phyloP scores from a whole-genome alignment of 2,329 filamentous ascomycete genomes.

The Colletotrichum eremochloae region DNA sequence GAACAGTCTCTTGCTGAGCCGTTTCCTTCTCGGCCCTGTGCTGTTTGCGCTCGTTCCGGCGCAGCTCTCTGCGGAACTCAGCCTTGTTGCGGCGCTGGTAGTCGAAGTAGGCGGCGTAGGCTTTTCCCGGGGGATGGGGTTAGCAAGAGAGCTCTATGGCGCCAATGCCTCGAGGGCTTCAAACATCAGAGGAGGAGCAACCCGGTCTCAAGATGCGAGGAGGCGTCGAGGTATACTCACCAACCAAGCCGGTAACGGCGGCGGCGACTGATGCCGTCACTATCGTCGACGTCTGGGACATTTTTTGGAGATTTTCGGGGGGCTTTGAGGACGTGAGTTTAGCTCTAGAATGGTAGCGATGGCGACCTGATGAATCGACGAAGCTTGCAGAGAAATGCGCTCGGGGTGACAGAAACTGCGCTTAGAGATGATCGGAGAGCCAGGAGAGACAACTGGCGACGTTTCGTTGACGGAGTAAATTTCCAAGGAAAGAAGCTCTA shows the following conservation, averaged over 20 bases:
- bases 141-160: constrained; percentile 37
- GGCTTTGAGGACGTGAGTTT: constrained; percentile 41
- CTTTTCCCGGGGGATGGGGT: constrained; percentile 52
- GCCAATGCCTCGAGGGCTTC: constrained; percentile 9
- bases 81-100: constrained; percentile 73
- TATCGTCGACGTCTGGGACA: constrained; percentile 63
- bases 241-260: constrained; percentile 69
- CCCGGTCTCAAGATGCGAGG: not conserved
- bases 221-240: constrained; percentile 57
- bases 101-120: constrained; percentile 78
- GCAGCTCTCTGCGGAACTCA: constrained; percentile 76
- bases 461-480: constrained; percentile 32
- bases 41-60: constrained; percentile 81
- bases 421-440: constrained; percentile 21
- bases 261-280: constrained; percentile 74
- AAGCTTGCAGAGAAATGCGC: constrained; percentile 8
- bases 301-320: constrained; percentile 36
- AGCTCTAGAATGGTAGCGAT: constrained; percentile 9
- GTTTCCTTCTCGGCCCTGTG: constrained; percentile 79
- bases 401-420: constrained; percentile 12
- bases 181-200: constrained; percentile 26
- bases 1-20: constrained; percentile 73
- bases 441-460: constrained; percentile 20
- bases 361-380: not conserved
- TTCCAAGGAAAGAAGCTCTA: constrained; percentile 41